Base-by-base conservation (phyloP, 106 monocot genomes). In the Amphibolis antarctica region DNA sequence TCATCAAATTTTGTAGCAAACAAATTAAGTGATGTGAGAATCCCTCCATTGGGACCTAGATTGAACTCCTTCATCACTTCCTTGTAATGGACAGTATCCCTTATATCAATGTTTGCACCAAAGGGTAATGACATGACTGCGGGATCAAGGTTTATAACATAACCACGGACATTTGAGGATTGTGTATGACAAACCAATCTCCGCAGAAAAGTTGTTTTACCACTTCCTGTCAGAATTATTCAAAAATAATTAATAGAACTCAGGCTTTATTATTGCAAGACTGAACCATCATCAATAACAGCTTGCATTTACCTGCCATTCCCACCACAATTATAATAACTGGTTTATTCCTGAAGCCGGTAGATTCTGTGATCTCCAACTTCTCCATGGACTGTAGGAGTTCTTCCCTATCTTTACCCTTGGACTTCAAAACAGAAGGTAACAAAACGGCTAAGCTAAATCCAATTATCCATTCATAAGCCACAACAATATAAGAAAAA, bases 51-150 rank as follows among this genome's bases (percentile, higher is more conserved):
- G 12, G 96, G 96, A 0, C 96, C 96, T 13, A 96, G 86, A 29
- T 85, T 82, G 68, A 82, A 90, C 76, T 96, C 96, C 74, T 96
- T 96, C 90, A 96, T 96, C 26, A 96, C 96, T 66, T 96, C 90
- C 82, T 96, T 96, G 56, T 90, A 96, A 11, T 67, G 79, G 46
- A 96, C 80, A 7, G 90, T 96, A 55, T 96, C 96, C 45, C 96
- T 71, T 22, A 96, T 96, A 68, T 96, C 96, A 47, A 96, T 96
- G 60, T 96, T 96, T 26, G 96, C 86, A 42, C 84, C 90, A 59
- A 81, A 96, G 0, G 96, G 96, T 28, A 96, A 90, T 0, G 72
- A 79, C 80, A 87, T 80, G 11, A 96, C 96, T 12, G 96, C 96
- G 0, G 96, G 96, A 42, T 96, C 96, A 27, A 96, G 86, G 74